phyloP scores from a whole-genome alignment of 2,329 filamentous ascomycete species.

The Ampelomyces quisqualis region DNA sequence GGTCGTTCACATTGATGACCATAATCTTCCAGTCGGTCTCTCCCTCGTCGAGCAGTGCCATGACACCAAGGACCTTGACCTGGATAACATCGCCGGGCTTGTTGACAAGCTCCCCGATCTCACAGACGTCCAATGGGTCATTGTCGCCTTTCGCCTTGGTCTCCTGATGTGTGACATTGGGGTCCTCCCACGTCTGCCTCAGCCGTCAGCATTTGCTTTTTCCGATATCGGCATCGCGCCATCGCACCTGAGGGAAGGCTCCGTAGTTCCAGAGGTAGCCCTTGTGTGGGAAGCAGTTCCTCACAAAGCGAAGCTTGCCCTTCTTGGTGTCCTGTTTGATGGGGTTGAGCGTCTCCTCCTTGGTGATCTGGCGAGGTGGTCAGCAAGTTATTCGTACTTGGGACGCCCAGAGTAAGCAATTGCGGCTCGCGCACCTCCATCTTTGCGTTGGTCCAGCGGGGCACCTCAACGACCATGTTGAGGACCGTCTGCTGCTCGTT shows the following conservation, averaged over 20 bases:
- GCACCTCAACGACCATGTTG: constrained; percentile 99
- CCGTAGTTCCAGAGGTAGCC: constrained; percentile 99
- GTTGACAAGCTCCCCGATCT: constrained; percentile 97
- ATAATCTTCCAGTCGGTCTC: constrained; percentile 99
- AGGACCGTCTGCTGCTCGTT: constrained; percentile 93
- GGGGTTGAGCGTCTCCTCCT: constrained; percentile 96
- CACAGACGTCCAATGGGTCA: constrained; percentile 98
- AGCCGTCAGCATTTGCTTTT: constrained; percentile 26
- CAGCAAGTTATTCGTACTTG: constrained; percentile 18
- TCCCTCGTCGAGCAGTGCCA: constrained; percentile 98
- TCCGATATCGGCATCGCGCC: constrained; percentile 32
- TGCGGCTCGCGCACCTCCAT: constrained; percentile 72
- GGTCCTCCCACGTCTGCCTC: constrained; percentile 94
- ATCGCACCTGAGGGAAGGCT: constrained; percentile 89
- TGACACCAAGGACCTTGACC: constrained; percentile 99
- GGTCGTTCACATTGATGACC: constrained; percentile 97
- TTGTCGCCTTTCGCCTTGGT: constrained; percentile 99
- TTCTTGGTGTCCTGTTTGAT: constrained; percentile 99
- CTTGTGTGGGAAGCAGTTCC: constrained; percentile 99
- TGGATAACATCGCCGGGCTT: constrained; percentile 98
- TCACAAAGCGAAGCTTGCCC: constrained; percentile 98
- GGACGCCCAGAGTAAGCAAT: constrained; percentile 14
- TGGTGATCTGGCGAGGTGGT: constrained; percentile 73
- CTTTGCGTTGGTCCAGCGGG: constrained; percentile 99
- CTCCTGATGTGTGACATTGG: constrained; percentile 92